Percentiles rank a stretch among this genome's conserved stretches.
These are phyloP conservation scores for Nitzschia palea DNA, from an alignment of 108 stramenopile species.

Conservation along the genomic window DNA sequence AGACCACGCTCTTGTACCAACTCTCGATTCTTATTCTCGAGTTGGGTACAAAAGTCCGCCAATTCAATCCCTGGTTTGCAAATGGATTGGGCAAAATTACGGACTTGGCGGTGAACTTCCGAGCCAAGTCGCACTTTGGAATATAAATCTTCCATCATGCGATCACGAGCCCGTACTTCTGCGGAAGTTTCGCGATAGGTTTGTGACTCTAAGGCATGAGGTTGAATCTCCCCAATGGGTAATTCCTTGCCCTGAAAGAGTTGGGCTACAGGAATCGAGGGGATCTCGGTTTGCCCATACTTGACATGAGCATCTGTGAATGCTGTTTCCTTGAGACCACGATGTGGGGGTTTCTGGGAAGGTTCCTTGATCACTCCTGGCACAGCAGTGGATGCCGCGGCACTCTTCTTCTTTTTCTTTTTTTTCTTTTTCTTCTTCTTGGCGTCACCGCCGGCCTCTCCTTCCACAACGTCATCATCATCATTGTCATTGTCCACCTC, in stretches of 20 bases:
- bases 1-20: slow-evolving; percentile 89
- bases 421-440: slow-evolving; percentile 89
- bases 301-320: slow-evolving; percentile 93
- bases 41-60: slow-evolving; percentile 90
- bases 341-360: slow-evolving; percentile 68
- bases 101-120: slow-evolving; percentile 97
- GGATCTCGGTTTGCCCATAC: slow-evolving; percentile 96
- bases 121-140: slow-evolving; percentile 86
- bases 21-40: slow-evolving; percentile 94
- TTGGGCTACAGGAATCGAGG: slow-evolving; percentile 85
- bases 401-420: slow-evolving; percentile 90
- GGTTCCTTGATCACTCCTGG: slow-evolving; percentile 47
- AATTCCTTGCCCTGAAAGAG: slow-evolving; percentile 66
- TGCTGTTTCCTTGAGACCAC: slow-evolving; percentile 73
- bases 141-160: slow-evolving; percentile 81
- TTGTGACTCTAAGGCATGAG: slow-evolving; percentile 83
- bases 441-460: slow-evolving; percentile 33
- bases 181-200: slow-evolving; percentile 80
- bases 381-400: slow-evolving; percentile 6
- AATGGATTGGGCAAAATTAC: slow-evolving; percentile 92
- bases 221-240: slow-evolving; percentile 91
- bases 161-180: slow-evolving; percentile 85
- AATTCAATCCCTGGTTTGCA: slow-evolving; percentile 96
- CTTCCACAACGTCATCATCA: slow-evolving; percentile 44
- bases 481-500: slow-evolving; percentile 44